Conservation (phyloP, 2,329 filamentous ascomycete genomes). For the Botrytis deweyae region DNA sequence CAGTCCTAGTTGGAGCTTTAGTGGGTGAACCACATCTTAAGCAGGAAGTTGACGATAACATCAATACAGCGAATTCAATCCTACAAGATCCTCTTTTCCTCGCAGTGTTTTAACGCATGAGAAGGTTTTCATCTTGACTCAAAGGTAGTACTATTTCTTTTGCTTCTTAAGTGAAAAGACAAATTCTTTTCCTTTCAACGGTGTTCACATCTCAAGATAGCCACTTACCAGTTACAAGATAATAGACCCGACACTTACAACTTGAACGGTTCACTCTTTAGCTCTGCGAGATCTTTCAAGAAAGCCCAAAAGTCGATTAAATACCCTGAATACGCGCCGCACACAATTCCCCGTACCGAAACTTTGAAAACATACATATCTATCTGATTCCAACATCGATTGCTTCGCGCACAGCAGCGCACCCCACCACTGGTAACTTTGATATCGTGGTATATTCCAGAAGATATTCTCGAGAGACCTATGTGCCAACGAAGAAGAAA, state of each 20-base stretch:
- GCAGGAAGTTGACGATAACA: conserved; percentile 18
- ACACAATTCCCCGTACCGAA: neutral
- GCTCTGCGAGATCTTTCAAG: conserved; percentile 7
- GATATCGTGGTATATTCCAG: conserved; percentile 35
- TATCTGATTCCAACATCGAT: conserved; percentile 4
- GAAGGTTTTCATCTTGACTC: neutral
- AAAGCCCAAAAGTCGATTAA: neutral
- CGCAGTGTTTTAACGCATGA: neutral
- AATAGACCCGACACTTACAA: conserved; percentile 10
- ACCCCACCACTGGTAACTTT: conserved; percentile 14
- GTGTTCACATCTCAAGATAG: conserved; percentile 19
- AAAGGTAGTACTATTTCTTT: conserved; percentile 4
- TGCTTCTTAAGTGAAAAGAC: neutral
- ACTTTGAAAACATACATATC: neutral
- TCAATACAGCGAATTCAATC: conserved; percentile 8
- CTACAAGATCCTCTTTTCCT: neutral
- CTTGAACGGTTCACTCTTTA: neutral
- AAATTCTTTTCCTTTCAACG: conserved; percentile 17
- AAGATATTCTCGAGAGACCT: conserved; percentile 33
- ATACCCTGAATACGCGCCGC: neutral
- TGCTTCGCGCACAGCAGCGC: conserved; percentile 19
- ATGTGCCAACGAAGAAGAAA: conserved; percentile 41
- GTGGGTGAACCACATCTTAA: conserved; percentile 20
- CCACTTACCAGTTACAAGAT: conserved; percentile 19
- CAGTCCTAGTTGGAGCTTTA: conserved; percentile 17